A percentile compares a stretch with the other conserved stretches of the same genome.
These are phyloP conservation scores for Aspergillus thermomutatus DNA, from an alignment of 2,329 filamentous ascomycete species.

Conservation along the genomic window DNA sequence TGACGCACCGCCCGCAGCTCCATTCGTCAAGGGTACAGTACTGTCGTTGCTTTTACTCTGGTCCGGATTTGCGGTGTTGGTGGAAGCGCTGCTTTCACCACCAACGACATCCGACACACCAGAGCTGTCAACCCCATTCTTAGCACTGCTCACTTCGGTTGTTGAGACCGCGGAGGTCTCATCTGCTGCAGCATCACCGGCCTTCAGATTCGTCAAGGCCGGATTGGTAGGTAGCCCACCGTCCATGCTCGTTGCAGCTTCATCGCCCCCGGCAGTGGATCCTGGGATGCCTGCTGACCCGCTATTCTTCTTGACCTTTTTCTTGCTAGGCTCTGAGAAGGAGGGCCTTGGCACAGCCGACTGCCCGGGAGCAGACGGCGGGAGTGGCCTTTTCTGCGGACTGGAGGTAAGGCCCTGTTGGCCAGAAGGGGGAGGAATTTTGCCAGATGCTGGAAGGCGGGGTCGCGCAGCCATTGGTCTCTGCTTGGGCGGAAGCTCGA, in stretches of 20 bases:
- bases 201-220: slow-evolving; percentile 46
- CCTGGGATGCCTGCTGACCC: slow-evolving; percentile 27
- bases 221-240: slow-evolving; percentile 10
- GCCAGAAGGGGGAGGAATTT: slow-evolving; percentile 38
- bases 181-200: slow-evolving; percentile 20
- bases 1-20: slow-evolving; percentile 54
- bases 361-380: slow-evolving; percentile 22
- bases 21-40: slow-evolving; percentile 50
- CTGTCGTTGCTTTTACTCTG: slow-evolving; percentile 32
- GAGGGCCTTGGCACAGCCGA: slow-evolving; percentile 24
- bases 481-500: slow-evolving; percentile 91
- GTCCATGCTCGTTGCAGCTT: slow-evolving; percentile 16
- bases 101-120: slow-evolving; percentile 11
- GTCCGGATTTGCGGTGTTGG: slow-evolving; percentile 12
- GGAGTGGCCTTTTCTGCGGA: slow-evolving; percentile 40
- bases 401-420: slow-evolving; percentile 32
- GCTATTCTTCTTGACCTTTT: slow-evolving; percentile 42
- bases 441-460: slow-evolving; percentile 45
- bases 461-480: slow-evolving; percentile 49
- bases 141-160: slow-evolving; percentile 13
- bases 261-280: slow-evolving; percentile 26
- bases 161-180: slow-evolving; percentile 5
- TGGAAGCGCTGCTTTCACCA: slow-evolving; percentile 8
- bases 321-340: slow-evolving; percentile 38
- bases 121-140: slow-evolving; percentile 12